phyloP scores from a whole-genome alignment of 768 basidiomycete genomes.

The Phylloporus sp. region DNA sequence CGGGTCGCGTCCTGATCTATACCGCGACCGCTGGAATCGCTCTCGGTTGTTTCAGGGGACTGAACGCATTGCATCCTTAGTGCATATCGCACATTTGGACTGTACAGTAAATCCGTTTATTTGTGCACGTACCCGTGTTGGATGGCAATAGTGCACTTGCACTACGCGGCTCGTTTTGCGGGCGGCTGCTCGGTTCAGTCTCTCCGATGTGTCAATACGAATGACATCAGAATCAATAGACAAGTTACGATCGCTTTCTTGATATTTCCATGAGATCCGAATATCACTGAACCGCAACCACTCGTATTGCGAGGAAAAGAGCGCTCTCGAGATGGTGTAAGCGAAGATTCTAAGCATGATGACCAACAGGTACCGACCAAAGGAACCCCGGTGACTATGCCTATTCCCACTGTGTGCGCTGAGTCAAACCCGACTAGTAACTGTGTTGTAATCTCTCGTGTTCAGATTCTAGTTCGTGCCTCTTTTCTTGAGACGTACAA shows the following conservation, averaged over 20 bases:
- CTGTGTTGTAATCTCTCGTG: no score
- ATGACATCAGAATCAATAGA: conserved; percentile 6
- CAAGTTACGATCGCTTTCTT: background rate
- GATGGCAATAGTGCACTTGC: background rate
- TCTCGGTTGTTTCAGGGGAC: conserved; percentile 47
- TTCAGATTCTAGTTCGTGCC: no score
- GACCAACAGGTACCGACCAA: conserved; percentile 12
- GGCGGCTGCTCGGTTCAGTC: background rate
- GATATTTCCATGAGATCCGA: background rate
- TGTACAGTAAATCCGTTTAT: background rate
- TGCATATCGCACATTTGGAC: background rate
- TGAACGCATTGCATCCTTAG: conserved; percentile 56
- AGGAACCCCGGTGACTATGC: no score
- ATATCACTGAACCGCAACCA: conserved; percentile 58
- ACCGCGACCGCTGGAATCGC: conserved; percentile 47
- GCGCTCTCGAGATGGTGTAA: conserved; percentile 46
- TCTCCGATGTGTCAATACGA: conserved; percentile 1
- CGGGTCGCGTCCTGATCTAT: conserved; percentile 59
- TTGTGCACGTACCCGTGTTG: background rate
- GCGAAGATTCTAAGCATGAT: background rate
- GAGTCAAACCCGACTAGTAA: no score
- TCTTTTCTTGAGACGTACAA: no score
- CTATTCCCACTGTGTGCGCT: no score
- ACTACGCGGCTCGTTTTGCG: no score
- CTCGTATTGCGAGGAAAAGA: conserved; percentile 45